A percentile compares a stretch with the other conserved stretches of the same genome.
Evolutionary conservation across 441 rosid species (phyloP).

Genomic region (Erodium chrysanthum): DNA sequence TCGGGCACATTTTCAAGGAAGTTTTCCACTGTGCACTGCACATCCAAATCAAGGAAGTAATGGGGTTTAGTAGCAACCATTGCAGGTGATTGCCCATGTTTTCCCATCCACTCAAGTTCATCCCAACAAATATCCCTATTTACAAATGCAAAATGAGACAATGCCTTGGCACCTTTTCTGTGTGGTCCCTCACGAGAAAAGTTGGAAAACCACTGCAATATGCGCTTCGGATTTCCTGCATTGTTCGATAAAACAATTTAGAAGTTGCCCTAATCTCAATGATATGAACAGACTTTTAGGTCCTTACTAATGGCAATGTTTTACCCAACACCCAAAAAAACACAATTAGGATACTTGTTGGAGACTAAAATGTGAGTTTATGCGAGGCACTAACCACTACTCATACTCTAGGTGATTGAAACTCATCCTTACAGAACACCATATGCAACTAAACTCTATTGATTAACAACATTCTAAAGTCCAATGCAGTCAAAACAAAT

Average conservation of each 20-base stretch:
- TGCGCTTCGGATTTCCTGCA: constrained; percentile 50
- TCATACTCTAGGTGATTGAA: background rate
- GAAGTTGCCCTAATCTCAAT: background rate
- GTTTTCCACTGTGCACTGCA: constrained; percentile 56
- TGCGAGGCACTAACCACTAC: background rate
- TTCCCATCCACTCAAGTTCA: constrained; percentile 90
- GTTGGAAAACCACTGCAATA: constrained; percentile 61
- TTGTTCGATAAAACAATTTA: background rate
- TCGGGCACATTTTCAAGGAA: constrained; percentile 74
- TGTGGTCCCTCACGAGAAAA: constrained; percentile 56
- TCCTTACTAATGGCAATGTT: background rate
- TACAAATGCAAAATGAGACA: constrained; percentile 71
- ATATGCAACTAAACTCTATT: background rate
- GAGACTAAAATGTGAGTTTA: background rate
- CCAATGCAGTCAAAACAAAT: background rate
- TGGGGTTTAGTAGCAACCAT: constrained; percentile 91
- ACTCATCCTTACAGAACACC: background rate
- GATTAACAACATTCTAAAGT: background rate
- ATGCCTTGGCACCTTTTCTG: constrained; percentile 68
- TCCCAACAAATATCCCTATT: constrained; percentile 92
- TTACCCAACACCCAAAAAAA: background rate
- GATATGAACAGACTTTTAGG: background rate
- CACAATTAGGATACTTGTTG: background rate
- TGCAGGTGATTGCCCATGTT: constrained; percentile 94
- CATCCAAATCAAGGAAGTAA: constrained; percentile 81